Base-by-base conservation (phyloP, 768 basidiomycete genomes). In the Zangia roseola region DNA sequence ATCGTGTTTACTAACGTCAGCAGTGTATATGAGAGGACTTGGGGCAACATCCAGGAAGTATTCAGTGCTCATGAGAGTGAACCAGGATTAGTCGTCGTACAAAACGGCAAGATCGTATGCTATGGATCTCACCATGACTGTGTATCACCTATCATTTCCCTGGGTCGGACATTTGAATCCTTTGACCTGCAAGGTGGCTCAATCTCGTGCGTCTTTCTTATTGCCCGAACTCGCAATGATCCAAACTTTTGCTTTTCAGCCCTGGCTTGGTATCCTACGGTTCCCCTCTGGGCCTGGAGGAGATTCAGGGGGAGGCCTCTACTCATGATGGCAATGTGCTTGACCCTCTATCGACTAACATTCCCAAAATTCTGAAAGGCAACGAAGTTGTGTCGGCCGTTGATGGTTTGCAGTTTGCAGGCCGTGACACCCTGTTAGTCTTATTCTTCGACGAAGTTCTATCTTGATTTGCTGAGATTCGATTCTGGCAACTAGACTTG, bases 321-420 rank as follows among this genome's bases (percentile, higher is more conserved):
- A 85, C 86, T 6, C 74, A 74, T 14, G 84, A 85, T 46, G 84
- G 84, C 2, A 68, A 71, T 37, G 76, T 78, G 75, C 13, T 71
- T 24, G 81, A 79, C 55, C 71, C 75, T 39, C 47, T 70, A 54
- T 38, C 64, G 49, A 55, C 49, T 34, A 28, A 45, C 10, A 60
- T 72, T 12, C 77, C 78, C 9, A 49, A 47, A 3, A 53, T 78
- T 30, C 48, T 71, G 13, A 66, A 57, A 4, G 72, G 67, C 0
- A 64, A 64, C 5, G 65, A 67, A n/a, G 62, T 79, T n/a, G 69
- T 79, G 20, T 74, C 74, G 28, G 91, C 87, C 9, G 77, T 78
- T 5, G 91, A 94, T 60, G 91, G 91, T 0, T 73, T 89, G 26
- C 77, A 79, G 50, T 91, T 86, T 58, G 74, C 74, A 2, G 79